Percentiles rank a stretch among this genome's conserved stretches.
These are phyloP conservation scores for Erythrobasidium hasegawianum DNA, from an alignment of 1,284 basidiomycete genomes.

Conservation along the genomic window DNA sequence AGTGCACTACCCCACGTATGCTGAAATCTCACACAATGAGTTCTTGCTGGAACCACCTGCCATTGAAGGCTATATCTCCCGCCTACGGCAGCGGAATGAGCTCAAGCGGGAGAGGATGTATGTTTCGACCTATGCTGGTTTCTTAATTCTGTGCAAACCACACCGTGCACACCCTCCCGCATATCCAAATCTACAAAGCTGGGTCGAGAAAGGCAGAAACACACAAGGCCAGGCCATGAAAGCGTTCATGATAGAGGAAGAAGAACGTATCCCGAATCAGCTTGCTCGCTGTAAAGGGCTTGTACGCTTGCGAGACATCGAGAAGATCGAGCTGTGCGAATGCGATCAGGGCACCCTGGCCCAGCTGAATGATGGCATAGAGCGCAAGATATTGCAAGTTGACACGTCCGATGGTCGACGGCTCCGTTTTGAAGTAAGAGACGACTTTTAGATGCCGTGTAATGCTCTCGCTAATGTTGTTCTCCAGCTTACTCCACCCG, in stretches of 20 bases:
- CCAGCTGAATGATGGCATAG: background rate
- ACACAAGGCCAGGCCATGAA: constrained; percentile 7
- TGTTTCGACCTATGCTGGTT: background rate
- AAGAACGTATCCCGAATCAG: background rate
- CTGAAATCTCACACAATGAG: constrained; percentile 18
- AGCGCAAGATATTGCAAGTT: constrained; percentile 12
- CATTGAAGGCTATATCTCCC: constrained; percentile 41
- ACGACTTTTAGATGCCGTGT: too few relatives aligned
- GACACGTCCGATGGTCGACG: background rate
- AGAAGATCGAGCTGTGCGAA: constrained; percentile 36
- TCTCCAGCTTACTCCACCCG: constrained; percentile 28
- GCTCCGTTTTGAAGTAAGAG: constrained; percentile 40
- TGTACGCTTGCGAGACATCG: constrained; percentile 39
- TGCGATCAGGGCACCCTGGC: constrained; percentile 7
- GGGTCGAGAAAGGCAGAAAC: background rate
- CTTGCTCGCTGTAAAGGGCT: constrained; percentile 31
- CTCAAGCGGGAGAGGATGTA: constrained; percentile 23
- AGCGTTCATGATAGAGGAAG: background rate
- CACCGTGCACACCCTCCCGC: constrained; percentile 5
- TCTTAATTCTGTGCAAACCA: constrained; percentile 11
- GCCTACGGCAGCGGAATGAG: constrained; percentile 31
- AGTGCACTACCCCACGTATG: constrained; percentile 40
- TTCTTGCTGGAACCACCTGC: constrained; percentile 40
- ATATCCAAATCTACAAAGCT: background rate
- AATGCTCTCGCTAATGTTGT: too few relatives aligned